A percentile compares a stretch with the other conserved stretches of the same genome.
phyloP scores from a whole-genome alignment of 2,329 filamentous ascomycete genomes.

The Claviceps quebecensis region DNA sequence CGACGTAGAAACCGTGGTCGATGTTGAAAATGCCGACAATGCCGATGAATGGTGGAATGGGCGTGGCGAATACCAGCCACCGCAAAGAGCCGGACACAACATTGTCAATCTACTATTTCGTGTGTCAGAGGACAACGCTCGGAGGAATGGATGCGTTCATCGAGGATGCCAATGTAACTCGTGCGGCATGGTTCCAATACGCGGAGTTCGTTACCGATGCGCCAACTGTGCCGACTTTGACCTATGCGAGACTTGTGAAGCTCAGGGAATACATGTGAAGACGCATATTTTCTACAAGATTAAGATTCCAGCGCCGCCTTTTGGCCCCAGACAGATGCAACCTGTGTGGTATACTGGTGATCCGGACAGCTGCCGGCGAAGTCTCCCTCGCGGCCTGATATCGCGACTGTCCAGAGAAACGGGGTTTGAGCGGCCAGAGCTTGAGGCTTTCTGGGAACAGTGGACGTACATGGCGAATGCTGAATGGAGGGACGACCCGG shows the following conservation, averaged over 20 bases:
- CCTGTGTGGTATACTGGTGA: slow-evolving; percentile 83
- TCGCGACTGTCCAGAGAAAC: slow-evolving; percentile 57
- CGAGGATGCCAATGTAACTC: slow-evolving; percentile 84
- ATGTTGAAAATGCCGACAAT: slow-evolving; percentile 23
- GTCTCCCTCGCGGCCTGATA: slow-evolving; percentile 53
- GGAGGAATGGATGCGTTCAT: slow-evolving; percentile 79
- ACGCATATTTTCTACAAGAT: slow-evolving; percentile 97
- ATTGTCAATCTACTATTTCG: slow-evolving; percentile 77
- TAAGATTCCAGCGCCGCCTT: slow-evolving; percentile 71
- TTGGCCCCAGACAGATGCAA: slow-evolving; percentile 67
- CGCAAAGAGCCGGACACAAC: slow-evolving; percentile 53
- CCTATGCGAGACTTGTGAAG: slow-evolving; percentile 85
- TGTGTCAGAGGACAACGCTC: slow-evolving; percentile 85
- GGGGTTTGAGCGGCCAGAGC: slow-evolving; percentile 68
- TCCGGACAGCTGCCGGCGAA: slow-evolving; percentile 54
- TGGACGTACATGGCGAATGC: slow-evolving; percentile 88
- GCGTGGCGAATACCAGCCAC: slow-evolving; percentile 21
- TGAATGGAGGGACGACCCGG: slow-evolving; percentile 70
- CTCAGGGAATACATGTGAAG: slow-evolving; percentile 62
- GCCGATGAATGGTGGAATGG: slow-evolving; percentile 41
- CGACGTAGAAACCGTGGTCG: slow-evolving; percentile 25
- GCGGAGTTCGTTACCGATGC: slow-evolving; percentile 84
- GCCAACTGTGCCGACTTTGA: slow-evolving; percentile 95
- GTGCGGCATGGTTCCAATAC: slow-evolving; percentile 77
- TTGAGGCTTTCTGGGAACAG: slow-evolving; percentile 93